These are phyloP conservation scores for Naganishia sp. DNA, from an alignment of 1,284 basidiomycete species.

Conservation along the genomic window DNA sequence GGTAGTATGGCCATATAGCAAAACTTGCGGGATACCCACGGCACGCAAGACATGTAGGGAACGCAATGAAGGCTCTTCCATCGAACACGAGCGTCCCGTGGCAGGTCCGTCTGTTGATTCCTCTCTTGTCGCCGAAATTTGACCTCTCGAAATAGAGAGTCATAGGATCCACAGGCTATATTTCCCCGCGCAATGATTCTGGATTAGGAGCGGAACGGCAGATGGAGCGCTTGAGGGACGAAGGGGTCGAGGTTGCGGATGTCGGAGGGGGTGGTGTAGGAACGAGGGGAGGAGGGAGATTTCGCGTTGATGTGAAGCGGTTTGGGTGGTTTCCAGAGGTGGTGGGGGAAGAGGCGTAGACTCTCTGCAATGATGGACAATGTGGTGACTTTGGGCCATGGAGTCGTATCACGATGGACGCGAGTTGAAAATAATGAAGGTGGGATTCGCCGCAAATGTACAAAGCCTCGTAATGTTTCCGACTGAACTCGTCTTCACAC, in stretches of 20 bases:
- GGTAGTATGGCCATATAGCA: conserved; percentile 30
- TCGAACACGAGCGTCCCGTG: conserved; percentile 25
- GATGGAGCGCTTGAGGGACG: conserved; percentile 65
- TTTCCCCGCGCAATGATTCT: conserved; percentile 78
- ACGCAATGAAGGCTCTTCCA: conserved; percentile 29
- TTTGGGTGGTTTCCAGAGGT: conserved; percentile 66
- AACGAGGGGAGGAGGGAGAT: conserved; percentile 53
- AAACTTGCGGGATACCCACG: conserved; percentile 29
- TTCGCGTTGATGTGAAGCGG: conserved; percentile 58
- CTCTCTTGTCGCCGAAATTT: not conserved
- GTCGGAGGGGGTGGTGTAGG: conserved; percentile 41
- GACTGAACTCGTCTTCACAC: too few relatives aligned
- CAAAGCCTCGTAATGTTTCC: too few relatives aligned
- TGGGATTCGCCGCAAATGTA: too few relatives aligned
- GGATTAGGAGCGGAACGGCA: conserved; percentile 68
- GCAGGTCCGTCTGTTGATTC: conserved; percentile 20
- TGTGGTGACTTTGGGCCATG: too few relatives aligned
- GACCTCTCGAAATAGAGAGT: conserved; percentile 41
- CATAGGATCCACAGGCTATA: conserved; percentile 54
- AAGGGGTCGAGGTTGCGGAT: conserved; percentile 66
- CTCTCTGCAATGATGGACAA: not conserved
- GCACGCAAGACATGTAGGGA: conserved; percentile 31
- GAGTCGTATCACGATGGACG: too few relatives aligned
- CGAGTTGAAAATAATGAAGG: too few relatives aligned
- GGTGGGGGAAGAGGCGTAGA: conserved; percentile 30